Base-by-base conservation (phyloP, 1,139 yeast species). In the Suhomyces maxii region DNA sequence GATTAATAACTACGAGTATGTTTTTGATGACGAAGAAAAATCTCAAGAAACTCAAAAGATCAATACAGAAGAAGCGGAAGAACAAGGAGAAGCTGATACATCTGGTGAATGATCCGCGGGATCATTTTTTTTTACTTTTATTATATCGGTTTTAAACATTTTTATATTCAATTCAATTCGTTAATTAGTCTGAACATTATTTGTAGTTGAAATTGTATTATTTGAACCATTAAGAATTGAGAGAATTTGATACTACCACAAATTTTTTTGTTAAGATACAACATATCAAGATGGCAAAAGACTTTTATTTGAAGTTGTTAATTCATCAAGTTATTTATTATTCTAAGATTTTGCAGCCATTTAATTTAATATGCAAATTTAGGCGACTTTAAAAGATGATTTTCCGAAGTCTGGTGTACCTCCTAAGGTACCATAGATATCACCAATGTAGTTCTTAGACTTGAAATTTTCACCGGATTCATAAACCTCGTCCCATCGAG, bases 381-480 rank as follows among this genome's bases (percentile, higher is more conserved):
- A 53, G 3, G 55, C 55, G 28, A 52, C 37, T 3, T 26, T 41
- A 33, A 52, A 53, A 25, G 45, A 36, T 8, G 48, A 10, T 48
- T 47, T 49, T 6, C 58, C 58, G 32, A 53, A 55, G 41, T 55
- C 57, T 32, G 54, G 56, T 31, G 47, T 55, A 9, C 65, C 65
- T 34, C 63, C 83, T 60, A 82, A 71, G 40, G 84, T 71, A 42
- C 77, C 82, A 53, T 71, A 77, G 48, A 79, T 73, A 58, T 83
- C 87, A 49, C 88, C 88, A 46, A 81, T 68, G 59, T 82, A 83
- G 67, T 81, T 81, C 32, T 65, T 66, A 14, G 85, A 69, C 42
- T 66, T 61, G 48, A 70, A 67, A 46, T 70, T 68, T 36, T 60
- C 61, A 41, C 72, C 71, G 2, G 54, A 44, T 44, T 55, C 60